Base-by-base conservation (phyloP, 306 rosid species). In the Oemleria cerasiformis region DNA sequence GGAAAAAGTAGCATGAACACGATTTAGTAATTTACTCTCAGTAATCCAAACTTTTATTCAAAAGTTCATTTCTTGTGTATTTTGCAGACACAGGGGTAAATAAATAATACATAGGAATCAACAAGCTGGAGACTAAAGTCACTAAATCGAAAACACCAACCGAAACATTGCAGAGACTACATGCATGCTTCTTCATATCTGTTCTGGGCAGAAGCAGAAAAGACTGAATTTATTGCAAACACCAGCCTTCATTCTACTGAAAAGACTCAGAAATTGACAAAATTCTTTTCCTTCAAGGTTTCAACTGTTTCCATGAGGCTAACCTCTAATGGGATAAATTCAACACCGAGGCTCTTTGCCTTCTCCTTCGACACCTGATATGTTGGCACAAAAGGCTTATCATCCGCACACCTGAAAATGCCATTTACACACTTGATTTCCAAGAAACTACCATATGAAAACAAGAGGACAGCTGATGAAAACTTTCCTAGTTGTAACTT, bases 231-330 rank as follows among this genome's bases (percentile, higher is more conserved):
- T 70, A 23, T 57, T 70, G 38, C 74, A 42, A 57, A 43, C 30
- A 50, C 0, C 36, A 30, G 3, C 36, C 8, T 48, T 70, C 36
- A 19, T 14, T 16, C 38, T 70, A 4, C 63, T 38, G 25, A 51
- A 68, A 50, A 2, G 15, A 50, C 20, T 83, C 77, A 89, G 63
- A 89, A 86, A 65, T 70, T 69, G 39, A 78, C 25, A 56, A 92
- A 77, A 19, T 73, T 77, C 80, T 85, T 92, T 34, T 80, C 86
- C 80, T 83, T 82, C 65, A 90, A 76, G 81, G 87, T 82, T 73
- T 92, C 98, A 66, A 92, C 90, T 38, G 92, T 88, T 60, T 86
- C 92, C 80, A 66, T 79, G 47, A 90, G 59, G 72, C 83, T 86
- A 55, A 83, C 77, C 51, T 82, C 84, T 51, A 88, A 48, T 39